Evolutionary conservation across 2,329 filamentous ascomycete genomes (phyloP), one percentile per base, ranked within the genome.

Genomic region (Cyphellophora europaea): DNA sequence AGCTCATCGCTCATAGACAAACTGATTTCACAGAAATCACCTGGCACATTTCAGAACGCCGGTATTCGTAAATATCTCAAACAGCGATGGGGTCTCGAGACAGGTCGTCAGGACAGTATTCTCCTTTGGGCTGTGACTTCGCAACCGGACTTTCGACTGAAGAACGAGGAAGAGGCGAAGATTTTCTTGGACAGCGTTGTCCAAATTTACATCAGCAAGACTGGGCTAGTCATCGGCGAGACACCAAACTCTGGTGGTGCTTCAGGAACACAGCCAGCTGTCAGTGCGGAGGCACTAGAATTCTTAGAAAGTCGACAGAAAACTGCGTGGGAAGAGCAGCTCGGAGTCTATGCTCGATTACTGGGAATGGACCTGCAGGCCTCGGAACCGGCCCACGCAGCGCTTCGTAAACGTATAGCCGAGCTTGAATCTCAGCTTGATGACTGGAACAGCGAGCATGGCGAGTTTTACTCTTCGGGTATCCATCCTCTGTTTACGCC

Each of bases 401-500:
- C 17, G 11, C 32, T 39, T n/a, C 8, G 14, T 15, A 21, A 34
- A 18, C 18, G 21, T 6, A 30, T 34, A 11, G 32, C 33, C 3
- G 25, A 23, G 5, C 37, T 49, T 12, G 37, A 47, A 32, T 19
- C 43, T 11, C 38, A 47, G 31, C 35, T 58, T 5, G 41, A 51
- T 17, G 37, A 40, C 11, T 53, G 49, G 50, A 43, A 30, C 6
- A 36, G 43, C 2, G 58, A 61, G 37, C 43, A 53, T 19, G 57
- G 49, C 11, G 52, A 54, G 5, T 36, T 43, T 6, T 59, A 54
- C 32, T 35, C 43, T 3, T 30, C 36, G 13, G 56, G 56, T 3
- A 53, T 59, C 8, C 32, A 42, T 8, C 48, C 56, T 3, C 37
- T 48, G 1, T 61, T 59, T 23, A 43, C 53, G 14, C n/a, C 35